Conservation (phyloP, 495 filamentous ascomycete genomes). For the Hypoxylon intermedium region DNA sequence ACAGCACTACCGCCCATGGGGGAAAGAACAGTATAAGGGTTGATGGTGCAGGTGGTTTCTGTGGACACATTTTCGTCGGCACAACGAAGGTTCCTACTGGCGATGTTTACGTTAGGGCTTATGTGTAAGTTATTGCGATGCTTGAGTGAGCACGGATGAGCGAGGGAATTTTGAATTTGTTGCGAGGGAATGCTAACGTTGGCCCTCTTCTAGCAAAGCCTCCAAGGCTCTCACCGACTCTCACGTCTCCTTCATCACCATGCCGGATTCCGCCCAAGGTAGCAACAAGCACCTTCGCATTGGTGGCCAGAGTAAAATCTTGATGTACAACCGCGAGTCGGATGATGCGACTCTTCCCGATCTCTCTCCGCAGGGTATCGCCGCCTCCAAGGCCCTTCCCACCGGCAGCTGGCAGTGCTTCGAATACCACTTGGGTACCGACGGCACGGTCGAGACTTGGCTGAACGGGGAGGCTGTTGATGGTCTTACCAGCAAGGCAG, state of each 20-base stretch:
- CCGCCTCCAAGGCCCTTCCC: slow-evolving; percentile 56
- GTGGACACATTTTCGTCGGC: slow-evolving; percentile 66
- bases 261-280: slow-evolving; percentile 63
- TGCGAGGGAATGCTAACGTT: slow-evolving; percentile 37
- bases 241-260: slow-evolving; percentile 67
- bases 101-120: slow-evolving; percentile 62
- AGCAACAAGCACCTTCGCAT: slow-evolving; percentile 64
- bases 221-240: slow-evolving; percentile 58
- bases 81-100: slow-evolving; percentile 62
- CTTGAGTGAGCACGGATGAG: no score
- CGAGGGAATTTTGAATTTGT: no score
- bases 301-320: slow-evolving; percentile 62
- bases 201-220: slow-evolving; percentile 52
- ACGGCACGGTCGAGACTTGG: slow-evolving; percentile 65
- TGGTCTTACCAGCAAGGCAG: slow-evolving; percentile 56
- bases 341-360: slow-evolving; percentile 68
- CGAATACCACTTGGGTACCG: slow-evolving; percentile 63
- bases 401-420: slow-evolving; percentile 61
- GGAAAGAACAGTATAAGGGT: slow-evolving; percentile 64
- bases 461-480: slow-evolving; percentile 56
- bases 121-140: slow-evolving; percentile 61
- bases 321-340: slow-evolving; percentile 67
- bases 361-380: slow-evolving; percentile 62
- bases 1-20: slow-evolving; percentile 57
- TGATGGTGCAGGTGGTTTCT: slow-evolving; percentile 61